These are phyloP conservation scores for Amylocarpus encephaloides DNA, from an alignment of 2,329 filamentous ascomycete genomes.

Conservation along the genomic window DNA sequence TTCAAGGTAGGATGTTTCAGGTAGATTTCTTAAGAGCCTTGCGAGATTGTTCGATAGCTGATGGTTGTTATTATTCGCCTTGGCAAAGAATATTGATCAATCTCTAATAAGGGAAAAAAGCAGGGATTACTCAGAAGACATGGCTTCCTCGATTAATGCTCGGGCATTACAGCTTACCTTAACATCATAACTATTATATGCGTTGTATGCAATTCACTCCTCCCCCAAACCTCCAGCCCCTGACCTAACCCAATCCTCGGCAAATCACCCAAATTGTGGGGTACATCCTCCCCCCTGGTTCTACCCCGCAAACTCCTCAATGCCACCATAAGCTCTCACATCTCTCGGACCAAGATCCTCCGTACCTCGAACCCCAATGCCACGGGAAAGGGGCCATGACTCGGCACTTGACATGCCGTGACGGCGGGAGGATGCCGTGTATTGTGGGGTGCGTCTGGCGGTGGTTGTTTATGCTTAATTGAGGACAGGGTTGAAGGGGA, in stretches of 20 bases:
- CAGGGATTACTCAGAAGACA: no score
- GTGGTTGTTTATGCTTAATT: constrained; percentile 2
- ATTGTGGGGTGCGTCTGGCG: not conserved
- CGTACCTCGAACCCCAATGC: constrained; percentile 2
- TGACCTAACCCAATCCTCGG: not conserved
- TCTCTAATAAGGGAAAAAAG: no score
- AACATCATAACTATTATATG: no score
- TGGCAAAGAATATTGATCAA: no score
- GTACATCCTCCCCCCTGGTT: constrained; percentile 1
- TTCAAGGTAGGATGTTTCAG: no score
- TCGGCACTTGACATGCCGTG: constrained; percentile 5
- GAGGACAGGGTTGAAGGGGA: not conserved
- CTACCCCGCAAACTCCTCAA: not conserved
- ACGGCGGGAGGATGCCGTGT: not conserved
- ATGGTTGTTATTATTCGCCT: no score
- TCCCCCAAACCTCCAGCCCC: not conserved
- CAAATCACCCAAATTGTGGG: constrained; percentile 2
- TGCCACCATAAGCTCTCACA: not conserved
- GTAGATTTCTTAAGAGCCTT: no score
- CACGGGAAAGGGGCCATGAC: not conserved
- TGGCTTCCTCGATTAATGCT: no score
- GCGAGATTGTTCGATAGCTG: no score
- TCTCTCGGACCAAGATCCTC: constrained; percentile 2
- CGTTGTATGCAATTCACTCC: no score
- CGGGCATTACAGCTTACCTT: no score